These are phyloP conservation scores for Codiaeum variegatum DNA, from an alignment of 441 rosid genomes.

Conservation along the genomic window DNA sequence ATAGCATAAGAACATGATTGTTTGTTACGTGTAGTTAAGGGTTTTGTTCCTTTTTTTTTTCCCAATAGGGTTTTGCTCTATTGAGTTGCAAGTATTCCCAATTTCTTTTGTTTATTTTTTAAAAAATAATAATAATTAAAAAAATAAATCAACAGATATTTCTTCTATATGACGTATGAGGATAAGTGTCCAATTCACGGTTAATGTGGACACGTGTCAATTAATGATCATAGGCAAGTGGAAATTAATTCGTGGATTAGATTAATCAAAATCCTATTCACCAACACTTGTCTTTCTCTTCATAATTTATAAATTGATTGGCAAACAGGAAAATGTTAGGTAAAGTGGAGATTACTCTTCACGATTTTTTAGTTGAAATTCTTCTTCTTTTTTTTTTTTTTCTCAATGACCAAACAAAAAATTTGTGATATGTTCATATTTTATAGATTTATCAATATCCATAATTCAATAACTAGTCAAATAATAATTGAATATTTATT, in stretches of 20 bases:
- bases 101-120: neutral
- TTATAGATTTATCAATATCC: too few species aligned
- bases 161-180: neutral
- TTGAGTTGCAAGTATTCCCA: neutral
- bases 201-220: constrained; percentile 17
- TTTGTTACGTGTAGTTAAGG: neutral
- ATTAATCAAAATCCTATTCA: neutral
- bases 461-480: too few species aligned
- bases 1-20: neutral
- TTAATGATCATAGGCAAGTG: constrained; percentile 15
- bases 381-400: too few species aligned
- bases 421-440: too few species aligned
- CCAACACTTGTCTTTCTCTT: constrained; percentile 5
- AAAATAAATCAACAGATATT: neutral
- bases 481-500: too few species aligned
- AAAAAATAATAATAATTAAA: neutral
- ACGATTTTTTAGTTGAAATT: too few species aligned
- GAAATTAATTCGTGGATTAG: constrained; percentile 18
- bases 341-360: neutral
- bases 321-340: neutral
- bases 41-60: too few species aligned
- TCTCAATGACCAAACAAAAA: too few species aligned
- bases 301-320: neutral
- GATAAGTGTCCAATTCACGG: neutral
- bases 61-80: neutral